Evolutionary conservation across 2,329 filamentous ascomycete species (phyloP).

Genomic region (Mariannaea sp.): DNA sequence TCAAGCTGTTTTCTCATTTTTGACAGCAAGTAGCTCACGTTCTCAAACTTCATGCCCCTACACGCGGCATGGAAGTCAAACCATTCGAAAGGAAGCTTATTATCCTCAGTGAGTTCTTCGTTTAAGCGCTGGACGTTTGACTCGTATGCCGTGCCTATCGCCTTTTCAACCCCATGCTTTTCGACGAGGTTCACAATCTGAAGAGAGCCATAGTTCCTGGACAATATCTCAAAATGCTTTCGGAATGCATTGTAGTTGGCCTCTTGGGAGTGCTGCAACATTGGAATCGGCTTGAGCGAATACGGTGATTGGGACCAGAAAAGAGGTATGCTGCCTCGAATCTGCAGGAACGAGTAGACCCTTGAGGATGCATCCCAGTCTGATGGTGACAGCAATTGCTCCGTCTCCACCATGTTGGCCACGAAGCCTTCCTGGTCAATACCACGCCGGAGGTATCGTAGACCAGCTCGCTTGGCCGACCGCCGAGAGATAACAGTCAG

Average conservation of each 20-base stretch:
- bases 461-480: conserved; percentile 81
- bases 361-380: conserved; percentile 66
- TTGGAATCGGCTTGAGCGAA: conserved; percentile 84
- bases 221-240: conserved; percentile 75
- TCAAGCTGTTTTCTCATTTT: conserved; percentile 70
- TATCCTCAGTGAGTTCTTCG: conserved; percentile 55
- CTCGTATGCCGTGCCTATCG: conserved; percentile 80
- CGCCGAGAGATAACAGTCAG: conserved; percentile 92
- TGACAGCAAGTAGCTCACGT: conserved; percentile 80
- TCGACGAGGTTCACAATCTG: conserved; percentile 87
- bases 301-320: conserved; percentile 97
- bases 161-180: conserved; percentile 80
- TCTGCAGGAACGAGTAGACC: conserved; percentile 82
- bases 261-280: conserved; percentile 78
- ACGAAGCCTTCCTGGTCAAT: conserved; percentile 87
- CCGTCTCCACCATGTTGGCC: conserved; percentile 92
- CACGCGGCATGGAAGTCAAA: conserved; percentile 96
- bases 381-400: conserved; percentile 82
- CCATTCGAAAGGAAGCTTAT: conserved; percentile 75
- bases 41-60: conserved; percentile 97
- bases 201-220: conserved; percentile 72
- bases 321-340: conserved; percentile 87
- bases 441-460: conserved; percentile 88
- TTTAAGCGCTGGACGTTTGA: conserved; percentile 70
- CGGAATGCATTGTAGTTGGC: conserved; percentile 80